Percentiles rank a stretch among this genome's conserved stretches.
Conservation (phyloP, 1,139 yeast species). For the Hansenula lynferdii region DNA sequence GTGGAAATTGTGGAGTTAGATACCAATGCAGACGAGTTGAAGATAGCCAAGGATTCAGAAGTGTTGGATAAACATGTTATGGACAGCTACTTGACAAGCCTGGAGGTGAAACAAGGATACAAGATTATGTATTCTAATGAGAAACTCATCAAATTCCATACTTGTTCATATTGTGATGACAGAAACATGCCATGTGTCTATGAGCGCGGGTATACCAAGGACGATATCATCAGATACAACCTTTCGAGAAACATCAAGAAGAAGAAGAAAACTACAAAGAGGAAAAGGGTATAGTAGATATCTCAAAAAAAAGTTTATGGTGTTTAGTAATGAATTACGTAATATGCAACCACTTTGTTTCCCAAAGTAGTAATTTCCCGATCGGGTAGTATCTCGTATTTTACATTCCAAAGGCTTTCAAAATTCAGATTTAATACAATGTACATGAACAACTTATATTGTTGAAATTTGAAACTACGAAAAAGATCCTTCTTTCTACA, state of each 20-base stretch:
- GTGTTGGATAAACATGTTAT: slow-evolving; percentile 1
- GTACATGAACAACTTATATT: background rate
- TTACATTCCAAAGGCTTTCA: no score
- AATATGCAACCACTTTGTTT: no score
- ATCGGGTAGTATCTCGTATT: no score
- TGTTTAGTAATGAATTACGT: no score
- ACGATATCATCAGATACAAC: slow-evolving; percentile 10
- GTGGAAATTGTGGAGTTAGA: slow-evolving; percentile 30
- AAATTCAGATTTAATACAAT: no score
- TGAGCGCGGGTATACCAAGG: slow-evolving; percentile 19
- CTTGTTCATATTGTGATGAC: slow-evolving; percentile 15
- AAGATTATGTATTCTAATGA: slow-evolving; percentile 11
- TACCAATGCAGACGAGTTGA: background rate
- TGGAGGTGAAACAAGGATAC: slow-evolving; percentile 10
- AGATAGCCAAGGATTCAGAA: slow-evolving; percentile 1
- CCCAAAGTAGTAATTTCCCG: background rate
- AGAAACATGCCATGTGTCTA: slow-evolving; percentile 6
- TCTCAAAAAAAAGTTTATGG: no score
- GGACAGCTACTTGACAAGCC: slow-evolving; percentile 1
- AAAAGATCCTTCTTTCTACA: no score
- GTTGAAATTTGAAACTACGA: background rate
- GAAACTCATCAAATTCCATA: slow-evolving; percentile 18
- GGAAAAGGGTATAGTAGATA: no score
- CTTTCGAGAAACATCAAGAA: background rate
- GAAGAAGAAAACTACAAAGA: slow-evolving; percentile 2